Percentiles rank a stretch among this genome's conserved stretches.
Conservation (phyloP, 805 yeast species). For the Candida methanosorbosa region DNA sequence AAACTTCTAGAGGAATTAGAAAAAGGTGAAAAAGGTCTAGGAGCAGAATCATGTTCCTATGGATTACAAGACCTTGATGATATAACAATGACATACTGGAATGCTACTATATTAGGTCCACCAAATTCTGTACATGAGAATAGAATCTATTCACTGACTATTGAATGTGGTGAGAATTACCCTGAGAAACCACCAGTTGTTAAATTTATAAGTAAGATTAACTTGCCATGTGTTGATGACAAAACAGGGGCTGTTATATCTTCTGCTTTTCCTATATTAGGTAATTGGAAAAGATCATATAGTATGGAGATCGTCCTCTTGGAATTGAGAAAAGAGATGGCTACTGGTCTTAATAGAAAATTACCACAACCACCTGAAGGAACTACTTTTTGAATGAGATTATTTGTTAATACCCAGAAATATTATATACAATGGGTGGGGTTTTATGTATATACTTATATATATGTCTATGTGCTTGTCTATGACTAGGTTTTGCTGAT, state of each 20-base stretch:
- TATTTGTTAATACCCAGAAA: no score
- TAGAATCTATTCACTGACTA: slow-evolving; percentile 76
- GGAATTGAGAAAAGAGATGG: slow-evolving; percentile 89
- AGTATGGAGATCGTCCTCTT: slow-evolving; percentile 90
- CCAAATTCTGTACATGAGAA: slow-evolving; percentile 80
- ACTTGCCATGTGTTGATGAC: slow-evolving; percentile 83
- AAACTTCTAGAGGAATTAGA: slow-evolving; percentile 93
- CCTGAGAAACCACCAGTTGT: slow-evolving; percentile 89
- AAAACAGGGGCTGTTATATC: slow-evolving; percentile 47
- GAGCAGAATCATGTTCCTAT: slow-evolving; percentile 94
- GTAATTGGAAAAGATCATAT: slow-evolving; percentile 81
- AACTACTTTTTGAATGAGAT: slow-evolving; percentile 28
- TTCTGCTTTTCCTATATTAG: slow-evolving; percentile 54
- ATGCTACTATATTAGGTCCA: slow-evolving; percentile 96
- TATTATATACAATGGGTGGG: no score
- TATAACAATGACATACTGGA: slow-evolving; percentile 91
- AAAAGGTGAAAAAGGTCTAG: slow-evolving; percentile 95
- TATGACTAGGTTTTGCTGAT: no score
- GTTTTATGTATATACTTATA: no score
- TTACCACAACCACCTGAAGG: slow-evolving; percentile 92
- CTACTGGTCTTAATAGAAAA: slow-evolving; percentile 70
- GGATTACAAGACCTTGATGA: slow-evolving; percentile 89
- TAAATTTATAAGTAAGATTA: slow-evolving; percentile 72
- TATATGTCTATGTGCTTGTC: no score
- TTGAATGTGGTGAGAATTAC: slow-evolving; percentile 75